These are phyloP conservation scores for Raphanus sativus DNA, from an alignment of 345 rosid genomes.

Conservation along the genomic window DNA sequence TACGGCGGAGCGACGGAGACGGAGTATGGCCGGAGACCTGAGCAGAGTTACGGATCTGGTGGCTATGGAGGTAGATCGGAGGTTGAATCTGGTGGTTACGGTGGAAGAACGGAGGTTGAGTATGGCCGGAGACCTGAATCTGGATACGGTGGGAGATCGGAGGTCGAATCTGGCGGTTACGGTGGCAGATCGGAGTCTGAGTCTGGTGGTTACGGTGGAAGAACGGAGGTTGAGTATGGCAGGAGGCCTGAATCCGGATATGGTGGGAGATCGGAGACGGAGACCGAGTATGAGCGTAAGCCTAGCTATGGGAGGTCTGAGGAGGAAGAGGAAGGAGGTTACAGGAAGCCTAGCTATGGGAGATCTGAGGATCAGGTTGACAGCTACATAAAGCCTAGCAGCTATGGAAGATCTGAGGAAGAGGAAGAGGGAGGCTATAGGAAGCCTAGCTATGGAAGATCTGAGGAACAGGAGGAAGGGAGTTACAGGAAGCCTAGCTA, in stretches of 20 bases:
- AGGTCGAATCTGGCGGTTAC: conserved; percentile 32
- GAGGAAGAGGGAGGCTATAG: not conserved
- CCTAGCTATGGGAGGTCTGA: conserved; percentile 43
- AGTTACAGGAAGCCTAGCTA: conserved; percentile 33
- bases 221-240: conserved; percentile 14
- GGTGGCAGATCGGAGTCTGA: conserved; percentile 34
- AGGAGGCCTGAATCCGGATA: not conserved
- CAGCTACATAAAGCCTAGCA: conserved; percentile 37
- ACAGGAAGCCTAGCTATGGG: conserved; percentile 43
- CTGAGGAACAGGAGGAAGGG: not conserved
- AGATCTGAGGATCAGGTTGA: conserved; percentile 16
- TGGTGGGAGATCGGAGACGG: conserved; percentile 32
- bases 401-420: conserved; percentile 35
- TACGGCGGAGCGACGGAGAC: conserved; percentile 38
- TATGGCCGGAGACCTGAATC: not conserved
- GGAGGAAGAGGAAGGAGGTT: conserved; percentile 27
- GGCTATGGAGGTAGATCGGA: conserved; percentile 39
- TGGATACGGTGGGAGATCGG: conserved; percentile 31
- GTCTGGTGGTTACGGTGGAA: conserved; percentile 24
- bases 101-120: conserved; percentile 33
- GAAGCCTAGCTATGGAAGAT: conserved; percentile 41
- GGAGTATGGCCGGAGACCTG: conserved; percentile 42
- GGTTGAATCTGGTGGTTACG: conserved; percentile 34
- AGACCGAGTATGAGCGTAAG: conserved; percentile 33
- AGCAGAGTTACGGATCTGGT: conserved; percentile 47